Conservation (phyloP, 1,139 yeast species). For the Protomyces arabidopsidicola region DNA sequence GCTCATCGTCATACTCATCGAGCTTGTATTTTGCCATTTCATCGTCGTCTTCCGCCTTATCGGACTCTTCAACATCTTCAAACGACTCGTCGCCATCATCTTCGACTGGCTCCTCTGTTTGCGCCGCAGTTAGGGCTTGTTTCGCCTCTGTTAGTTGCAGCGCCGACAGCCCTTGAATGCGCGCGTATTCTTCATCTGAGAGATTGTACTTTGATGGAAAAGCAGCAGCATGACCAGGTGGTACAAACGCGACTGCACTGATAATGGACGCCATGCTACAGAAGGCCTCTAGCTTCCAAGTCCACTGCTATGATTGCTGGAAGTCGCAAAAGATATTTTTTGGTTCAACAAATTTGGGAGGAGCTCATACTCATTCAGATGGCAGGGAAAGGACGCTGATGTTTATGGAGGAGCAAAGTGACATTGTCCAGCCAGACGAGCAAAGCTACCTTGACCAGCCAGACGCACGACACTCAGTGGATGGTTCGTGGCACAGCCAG, state of each 20-base stretch:
- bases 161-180: conserved; percentile 80
- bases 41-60: conserved; percentile 52
- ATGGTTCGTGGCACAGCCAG: too few relatives aligned
- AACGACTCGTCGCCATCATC: conserved; percentile 13
- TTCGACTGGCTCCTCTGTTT: conserved; percentile 36
- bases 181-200: conserved; percentile 86
- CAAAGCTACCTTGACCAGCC: too few relatives aligned
- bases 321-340: too few relatives aligned
- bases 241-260: conserved; percentile 92
- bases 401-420: too few relatives aligned
- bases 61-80: conserved; percentile 37
- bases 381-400: too few relatives aligned
- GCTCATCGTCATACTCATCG: conserved; percentile 72
- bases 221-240: conserved; percentile 91
- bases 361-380: too few relatives aligned
- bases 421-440: too few relatives aligned
- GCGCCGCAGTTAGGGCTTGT: conserved; percentile 46
- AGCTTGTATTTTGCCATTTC: conserved; percentile 79
- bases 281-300: too few relatives aligned
- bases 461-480: too few relatives aligned
- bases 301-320: too few relatives aligned
- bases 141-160: conserved; percentile 73
- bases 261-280: conserved; percentile 51
- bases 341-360: too few relatives aligned
- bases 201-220: conserved; percentile 85